Evolutionary conservation across 108 stramenopile species (phyloP), one percentile per base, ranked within the genome.

Genomic region (Nitzschia sp.): DNA sequence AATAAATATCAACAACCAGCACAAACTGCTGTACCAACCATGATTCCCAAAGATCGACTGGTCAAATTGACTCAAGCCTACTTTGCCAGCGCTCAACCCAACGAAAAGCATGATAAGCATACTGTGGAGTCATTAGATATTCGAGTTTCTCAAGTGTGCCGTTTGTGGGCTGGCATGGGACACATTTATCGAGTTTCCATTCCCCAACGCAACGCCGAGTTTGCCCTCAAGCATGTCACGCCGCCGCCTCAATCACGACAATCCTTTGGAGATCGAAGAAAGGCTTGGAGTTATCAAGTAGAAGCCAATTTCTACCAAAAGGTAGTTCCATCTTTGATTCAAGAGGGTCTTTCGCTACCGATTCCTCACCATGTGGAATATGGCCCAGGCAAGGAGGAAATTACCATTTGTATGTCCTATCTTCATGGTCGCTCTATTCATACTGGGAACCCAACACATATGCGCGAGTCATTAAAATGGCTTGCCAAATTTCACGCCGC

Each of bases 81-180:
- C 17, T 25, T 62, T 15, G 61, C 42, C 2, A 62, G 38, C 2
- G 15, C 25, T 3, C n/a, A 58, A 25, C 39, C n/a, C 38, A 58
- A 40, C 38, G 53, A 17, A 34, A 34, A 34, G 5, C 29, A 34
- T 34, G 29, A 34, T 5, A 48, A 48, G 14, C 46, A 48, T 15
- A 17, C 46, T 48, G 17, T 17, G n/a, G 17, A 15, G 6, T 48
- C 46, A 48, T 17, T 48, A 6, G 46, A 48, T 34, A 41, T 67
- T n/a, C 21, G 55, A 67, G 19, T 56, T 24, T 19, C 12, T 1
- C 52, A 55, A 42, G 10, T 72, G 3, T 75, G 74, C 40, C 67
- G 78, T 51, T 56, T 86, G 10, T 86, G 85, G 85, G 80, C 63
- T 21, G 87, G 90, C 5, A 91, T 91, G 90, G 90, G 90, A 10